A percentile compares a stretch with the other conserved stretches of the same genome.
phyloP scores from a whole-genome alignment of 495 filamentous ascomycete genomes.

The Hypoxylon cercidicola region DNA sequence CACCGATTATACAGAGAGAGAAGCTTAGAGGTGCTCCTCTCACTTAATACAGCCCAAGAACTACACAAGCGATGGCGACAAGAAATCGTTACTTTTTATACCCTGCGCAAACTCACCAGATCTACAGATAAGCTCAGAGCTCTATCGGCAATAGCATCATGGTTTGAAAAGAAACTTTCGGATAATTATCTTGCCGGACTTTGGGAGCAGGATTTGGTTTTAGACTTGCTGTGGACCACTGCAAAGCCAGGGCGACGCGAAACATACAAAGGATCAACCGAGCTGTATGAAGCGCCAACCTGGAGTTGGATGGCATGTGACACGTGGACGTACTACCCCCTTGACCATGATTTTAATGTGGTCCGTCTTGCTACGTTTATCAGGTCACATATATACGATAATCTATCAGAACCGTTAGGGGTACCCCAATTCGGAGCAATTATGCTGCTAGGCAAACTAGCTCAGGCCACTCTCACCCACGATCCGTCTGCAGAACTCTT shows the following conservation, averaged over 20 bases:
- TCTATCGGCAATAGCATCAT: background rate
- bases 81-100: background rate
- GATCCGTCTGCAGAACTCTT: background rate
- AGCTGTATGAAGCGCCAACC: background rate
- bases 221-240: background rate
- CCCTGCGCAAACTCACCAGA: background rate
- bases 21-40: background rate
- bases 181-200: background rate
- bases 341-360: background rate
- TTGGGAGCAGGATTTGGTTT: conserved; percentile 2
- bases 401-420: background rate
- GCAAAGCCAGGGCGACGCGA: background rate
- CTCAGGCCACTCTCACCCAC: background rate
- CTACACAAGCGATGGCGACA: conserved; percentile 1
- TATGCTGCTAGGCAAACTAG: background rate
- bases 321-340: background rate
- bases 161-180: background rate
- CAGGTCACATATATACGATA: background rate
- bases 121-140: background rate
- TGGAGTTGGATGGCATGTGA: background rate
- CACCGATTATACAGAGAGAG: background rate
- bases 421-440: background rate
- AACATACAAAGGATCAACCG: background rate
- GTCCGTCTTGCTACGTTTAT: background rate
- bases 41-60: background rate